Evolutionary conservation across 768 basidiomycete species (phyloP).

Genomic region (Amanita inopinata): DNA sequence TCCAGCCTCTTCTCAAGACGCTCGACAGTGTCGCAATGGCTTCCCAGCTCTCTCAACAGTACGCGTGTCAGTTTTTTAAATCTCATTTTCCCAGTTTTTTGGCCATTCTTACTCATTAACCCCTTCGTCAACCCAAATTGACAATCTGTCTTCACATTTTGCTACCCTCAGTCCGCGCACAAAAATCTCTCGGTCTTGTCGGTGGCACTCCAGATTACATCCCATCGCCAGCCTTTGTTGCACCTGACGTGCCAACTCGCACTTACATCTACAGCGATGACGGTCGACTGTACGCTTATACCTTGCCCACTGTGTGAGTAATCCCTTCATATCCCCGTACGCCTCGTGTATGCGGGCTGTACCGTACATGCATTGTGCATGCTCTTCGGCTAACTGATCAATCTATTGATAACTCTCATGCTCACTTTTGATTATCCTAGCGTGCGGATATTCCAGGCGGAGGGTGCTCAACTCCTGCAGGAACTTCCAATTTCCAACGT

Average conservation of each 20-base stretch:
- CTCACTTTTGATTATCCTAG: conserved; percentile 25
- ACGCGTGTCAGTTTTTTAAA: conserved; percentile 55
- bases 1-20: conserved; percentile 20
- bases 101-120: background rate
- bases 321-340: conserved; percentile 13
- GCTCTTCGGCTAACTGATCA: conserved; percentile 2
- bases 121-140: too few species aligned
- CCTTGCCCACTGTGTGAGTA: conserved; percentile 63
- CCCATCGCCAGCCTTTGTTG: conserved; percentile 49
- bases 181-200: conserved; percentile 86
- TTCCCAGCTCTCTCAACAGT: conserved; percentile 71
- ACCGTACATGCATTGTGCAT: conserved; percentile 1
- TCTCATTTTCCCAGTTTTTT: background rate
- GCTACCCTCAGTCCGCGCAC: conserved; percentile 66
- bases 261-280: conserved; percentile 79
- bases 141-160: conserved; percentile 11
- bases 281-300: conserved; percentile 82
- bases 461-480: conserved; percentile 61
- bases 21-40: conserved; percentile 42
- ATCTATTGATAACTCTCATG: background rate
- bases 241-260: conserved; percentile 63
- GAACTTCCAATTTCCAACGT: conserved; percentile 69
- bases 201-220: conserved; percentile 72
- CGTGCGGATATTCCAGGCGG: conserved; percentile 69
- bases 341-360: background rate